Evolutionary conservation across 2,329 filamentous ascomycete genomes (phyloP), one percentile per base, ranked within the genome.

Genomic region (Cercospora sojina): DNA sequence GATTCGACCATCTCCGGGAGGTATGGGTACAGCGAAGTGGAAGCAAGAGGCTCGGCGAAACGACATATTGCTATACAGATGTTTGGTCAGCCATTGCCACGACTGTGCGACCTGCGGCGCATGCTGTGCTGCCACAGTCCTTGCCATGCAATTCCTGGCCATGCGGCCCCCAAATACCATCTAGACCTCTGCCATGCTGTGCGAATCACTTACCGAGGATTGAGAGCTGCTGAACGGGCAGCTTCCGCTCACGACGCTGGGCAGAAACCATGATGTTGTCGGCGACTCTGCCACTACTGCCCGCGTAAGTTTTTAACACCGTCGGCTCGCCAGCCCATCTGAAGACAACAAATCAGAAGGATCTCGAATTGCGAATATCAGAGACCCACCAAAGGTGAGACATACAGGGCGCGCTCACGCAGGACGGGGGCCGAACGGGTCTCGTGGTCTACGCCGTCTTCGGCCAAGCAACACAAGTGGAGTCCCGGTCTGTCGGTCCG

Each of bases 21-120:
- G 89, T 97, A 97, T 12, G 93, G 93, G 74, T 94, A 96, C 78
- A 97, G 93, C 76, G 91, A 94, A 2, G 93, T 97, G 69, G 96
- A 86, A 62, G 93, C 92, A 73, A 97, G 93, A 25, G 93, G 93
- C 79, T 97, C 93, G 67, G 93, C 91, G 73, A 97, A 88, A 68
- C 93, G 92, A 77, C 94, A 94, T 84, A 97, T 92, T 79, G 92
- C 93, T 96, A 74, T 9, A 29, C 2, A 13, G 47, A 38, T 32
- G 16, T 32, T 41, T n/a, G 60, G 61, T 74, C 53, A 70, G 70
- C 64, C 38, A 38, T 8, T 5, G 29, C 61, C 43, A 23, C 59
- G 59, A 35, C 27, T 18, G 25, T 63, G 53, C 23, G 18, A 41
- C 25, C 9, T 9, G 13, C 13, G 31, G 6, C 32, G 57, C 57